Evolutionary conservation across 768 basidiomycete species (phyloP).

Genomic region (Pleurotus salmoneostramineus): DNA sequence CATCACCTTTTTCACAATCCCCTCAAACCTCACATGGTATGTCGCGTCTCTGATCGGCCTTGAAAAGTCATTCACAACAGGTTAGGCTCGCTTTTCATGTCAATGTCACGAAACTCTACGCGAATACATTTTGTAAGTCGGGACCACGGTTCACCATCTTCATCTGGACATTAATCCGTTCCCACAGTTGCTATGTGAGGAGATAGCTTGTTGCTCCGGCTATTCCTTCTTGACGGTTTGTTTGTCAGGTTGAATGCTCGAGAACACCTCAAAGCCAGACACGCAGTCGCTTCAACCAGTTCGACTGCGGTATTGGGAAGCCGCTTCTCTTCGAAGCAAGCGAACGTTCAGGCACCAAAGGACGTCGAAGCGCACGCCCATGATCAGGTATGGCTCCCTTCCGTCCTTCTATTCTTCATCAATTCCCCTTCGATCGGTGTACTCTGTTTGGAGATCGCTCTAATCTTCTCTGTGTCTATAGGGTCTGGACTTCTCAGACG

Average conservation of each 20-base stretch:
- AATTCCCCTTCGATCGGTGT: no score
- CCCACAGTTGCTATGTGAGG: constrained; percentile 29
- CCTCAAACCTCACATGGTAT: constrained; percentile 34
- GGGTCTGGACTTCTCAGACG: background rate
- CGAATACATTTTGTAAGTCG: constrained; percentile 45
- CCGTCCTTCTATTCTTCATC: no score
- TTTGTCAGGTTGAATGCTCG: constrained; percentile 19
- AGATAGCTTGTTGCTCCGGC: background rate
- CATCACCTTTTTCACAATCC: constrained; percentile 35
- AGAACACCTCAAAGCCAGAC: constrained; percentile 14
- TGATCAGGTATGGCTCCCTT: no score
- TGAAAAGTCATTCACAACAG: no score
- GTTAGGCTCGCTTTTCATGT: constrained; percentile 43
- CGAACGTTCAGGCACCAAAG: no score
- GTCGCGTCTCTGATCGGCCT: background rate
- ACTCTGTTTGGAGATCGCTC: no score
- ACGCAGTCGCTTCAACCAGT: constrained; percentile 8
- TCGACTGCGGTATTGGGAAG: background rate
- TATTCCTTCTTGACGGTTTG: background rate
- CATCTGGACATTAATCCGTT: no score
- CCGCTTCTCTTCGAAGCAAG: no score
- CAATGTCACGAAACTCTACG: constrained; percentile 45
- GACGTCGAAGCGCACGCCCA: no score
- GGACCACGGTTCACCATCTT: no score
- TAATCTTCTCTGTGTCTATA: no score